phyloP scores from a whole-genome alignment of 371 early-diverging fungal species.

The Mortierella sp. region DNA sequence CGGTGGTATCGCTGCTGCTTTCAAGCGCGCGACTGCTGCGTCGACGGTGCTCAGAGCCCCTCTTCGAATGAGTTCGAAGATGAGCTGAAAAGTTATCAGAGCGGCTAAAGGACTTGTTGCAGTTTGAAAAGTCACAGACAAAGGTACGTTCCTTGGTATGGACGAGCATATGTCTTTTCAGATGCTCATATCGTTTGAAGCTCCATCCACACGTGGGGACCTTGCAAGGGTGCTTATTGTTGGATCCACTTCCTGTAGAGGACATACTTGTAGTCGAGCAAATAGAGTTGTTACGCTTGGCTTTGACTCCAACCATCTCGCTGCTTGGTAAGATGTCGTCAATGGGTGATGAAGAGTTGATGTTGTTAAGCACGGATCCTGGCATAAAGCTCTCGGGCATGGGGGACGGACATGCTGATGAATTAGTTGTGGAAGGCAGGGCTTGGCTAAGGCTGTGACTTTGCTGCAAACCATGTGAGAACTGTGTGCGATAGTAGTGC shows the following conservation, averaged over 20 bases:
- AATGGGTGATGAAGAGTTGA: constrained; percentile 18
- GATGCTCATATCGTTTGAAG: constrained; percentile 86
- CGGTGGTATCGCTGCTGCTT: constrained; percentile 12
- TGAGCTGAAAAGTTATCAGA: constrained; percentile 81
- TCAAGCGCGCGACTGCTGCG: constrained; percentile 15
- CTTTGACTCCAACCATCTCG: constrained; percentile 12
- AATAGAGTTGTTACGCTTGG: constrained; percentile 43
- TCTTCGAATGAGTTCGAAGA: constrained; percentile 65
- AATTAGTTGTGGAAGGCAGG: constrained; percentile 27
- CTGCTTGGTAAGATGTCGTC: constrained; percentile 2
- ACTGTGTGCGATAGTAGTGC: constrained; percentile 36
- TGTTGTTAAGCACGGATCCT: constrained; percentile 34
- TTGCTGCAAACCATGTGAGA: constrained; percentile 15
- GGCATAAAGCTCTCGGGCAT: constrained; percentile 40
- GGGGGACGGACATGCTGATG: constrained; percentile 45
- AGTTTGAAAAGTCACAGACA: constrained; percentile 75
- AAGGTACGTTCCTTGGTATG: constrained; percentile 76
- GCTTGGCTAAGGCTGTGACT: constrained; percentile 21
- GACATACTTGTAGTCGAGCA: constrained; percentile 48
- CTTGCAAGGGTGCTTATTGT: constrained; percentile 68
- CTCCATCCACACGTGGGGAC: constrained; percentile 70
- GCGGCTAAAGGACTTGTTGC: constrained; percentile 80
- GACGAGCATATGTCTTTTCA: constrained; percentile 83
- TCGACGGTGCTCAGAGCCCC: constrained; percentile 17
- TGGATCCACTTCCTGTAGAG: constrained; percentile 25